These are phyloP conservation scores for Dactylellina haptotyla DNA, from an alignment of 2,329 filamentous ascomycete species.

Conservation along the genomic window DNA sequence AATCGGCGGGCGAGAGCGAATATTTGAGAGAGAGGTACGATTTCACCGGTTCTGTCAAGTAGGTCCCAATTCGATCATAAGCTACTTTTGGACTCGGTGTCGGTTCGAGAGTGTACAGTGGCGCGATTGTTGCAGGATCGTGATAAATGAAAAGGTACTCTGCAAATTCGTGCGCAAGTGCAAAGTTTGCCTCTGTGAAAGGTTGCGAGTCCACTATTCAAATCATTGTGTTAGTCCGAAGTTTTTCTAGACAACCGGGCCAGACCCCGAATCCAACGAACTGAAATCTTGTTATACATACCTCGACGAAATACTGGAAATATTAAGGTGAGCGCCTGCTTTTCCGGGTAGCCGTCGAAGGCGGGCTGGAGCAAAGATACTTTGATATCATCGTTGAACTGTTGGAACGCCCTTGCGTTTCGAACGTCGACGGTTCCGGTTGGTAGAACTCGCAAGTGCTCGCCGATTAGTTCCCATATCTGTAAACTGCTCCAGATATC, in stretches of 20 bases:
- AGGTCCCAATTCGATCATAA: constrained; percentile 24
- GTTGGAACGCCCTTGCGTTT: constrained; percentile 2
- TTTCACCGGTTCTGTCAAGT: constrained; percentile 4
- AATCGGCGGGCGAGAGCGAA: not conserved
- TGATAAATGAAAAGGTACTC: constrained; percentile 40
- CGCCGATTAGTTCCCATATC: constrained; percentile 15
- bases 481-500: constrained; percentile 33
- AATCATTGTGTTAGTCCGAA: too few relatives aligned
- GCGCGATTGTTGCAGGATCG: constrained; percentile 15
- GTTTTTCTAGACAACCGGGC: too few relatives aligned
- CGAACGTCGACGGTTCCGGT: constrained; percentile 10
- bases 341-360: not conserved
- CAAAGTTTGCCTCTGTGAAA: constrained; percentile 5
- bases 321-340: not conserved
- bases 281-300: too few relatives aligned
- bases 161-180: constrained; percentile 24
- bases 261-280: too few relatives aligned
- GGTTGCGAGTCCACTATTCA: constrained; percentile 16
- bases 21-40: constrained; percentile 15
- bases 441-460: constrained; percentile 20
- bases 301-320: constrained; percentile 1
- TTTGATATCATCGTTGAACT: constrained; percentile 12
- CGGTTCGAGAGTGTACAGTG: constrained; percentile 14
- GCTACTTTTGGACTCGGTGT: constrained; percentile 9
- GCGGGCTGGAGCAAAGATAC: constrained; percentile 2